These are phyloP conservation scores for Penicillium subrubescens DNA, from an alignment of 495 filamentous ascomycete species.

Conservation along the genomic window DNA sequence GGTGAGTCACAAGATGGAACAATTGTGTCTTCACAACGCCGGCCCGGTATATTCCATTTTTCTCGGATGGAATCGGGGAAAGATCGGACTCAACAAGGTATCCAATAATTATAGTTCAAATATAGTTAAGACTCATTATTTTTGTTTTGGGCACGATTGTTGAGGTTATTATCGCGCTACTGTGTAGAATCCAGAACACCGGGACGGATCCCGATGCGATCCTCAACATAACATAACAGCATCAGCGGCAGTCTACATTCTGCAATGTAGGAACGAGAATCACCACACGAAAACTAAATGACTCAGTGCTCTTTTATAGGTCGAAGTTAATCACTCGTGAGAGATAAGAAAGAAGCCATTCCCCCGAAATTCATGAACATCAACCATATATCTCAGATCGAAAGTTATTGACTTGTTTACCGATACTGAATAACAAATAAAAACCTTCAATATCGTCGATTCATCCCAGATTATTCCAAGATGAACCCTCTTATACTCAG, in stretches of 20 bases:
- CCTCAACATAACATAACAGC: neutral
- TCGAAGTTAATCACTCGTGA: neutral
- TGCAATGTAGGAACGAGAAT: slow-evolving; percentile 21
- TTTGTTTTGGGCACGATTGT: neutral
- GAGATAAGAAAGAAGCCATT: neutral
- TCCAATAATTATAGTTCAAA: neutral
- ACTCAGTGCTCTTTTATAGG: neutral
- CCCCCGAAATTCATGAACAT: neutral
- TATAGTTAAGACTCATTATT: neutral
- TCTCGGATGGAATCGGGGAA: neutral
- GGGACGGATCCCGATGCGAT: slow-evolving; percentile 5
- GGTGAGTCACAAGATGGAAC: neutral
- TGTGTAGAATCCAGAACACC: slow-evolving; percentile 20
- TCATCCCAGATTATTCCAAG: neutral
- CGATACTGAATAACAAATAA: neutral
- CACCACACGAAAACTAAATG: neutral
- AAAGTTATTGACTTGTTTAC: neutral
- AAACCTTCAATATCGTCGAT: neutral
- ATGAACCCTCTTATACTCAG: neutral
- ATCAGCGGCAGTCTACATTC: slow-evolving; percentile 11
- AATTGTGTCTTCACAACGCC: neutral
- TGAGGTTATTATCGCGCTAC: slow-evolving; percentile 16
- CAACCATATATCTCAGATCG: neutral
- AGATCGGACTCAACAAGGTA: neutral
- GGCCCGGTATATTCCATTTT: neutral